Evolutionary conservation across 768 basidiomycete species (phyloP).

Genomic region (Kwoniella dendrophila): DNA sequence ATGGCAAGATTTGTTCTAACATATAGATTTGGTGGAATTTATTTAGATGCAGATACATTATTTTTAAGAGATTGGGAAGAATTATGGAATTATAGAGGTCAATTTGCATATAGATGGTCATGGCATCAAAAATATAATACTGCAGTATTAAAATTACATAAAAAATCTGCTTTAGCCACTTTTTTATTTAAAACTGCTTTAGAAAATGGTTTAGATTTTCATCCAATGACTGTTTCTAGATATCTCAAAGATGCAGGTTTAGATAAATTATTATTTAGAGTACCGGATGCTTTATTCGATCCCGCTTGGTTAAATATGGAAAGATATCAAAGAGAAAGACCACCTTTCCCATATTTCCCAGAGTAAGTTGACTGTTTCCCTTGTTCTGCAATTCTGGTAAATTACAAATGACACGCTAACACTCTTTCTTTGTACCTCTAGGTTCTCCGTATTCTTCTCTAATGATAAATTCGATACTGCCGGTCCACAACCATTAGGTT

Average conservation of each 20-base stretch:
- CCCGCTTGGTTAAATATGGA: constrained; percentile 96
- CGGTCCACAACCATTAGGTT: constrained; percentile 82
- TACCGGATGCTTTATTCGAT: constrained; percentile 95
- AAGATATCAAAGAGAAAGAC: constrained; percentile 84
- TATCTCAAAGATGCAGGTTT: constrained; percentile 88
- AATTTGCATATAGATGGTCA: constrained; percentile 96
- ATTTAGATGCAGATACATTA: constrained; percentile 95
- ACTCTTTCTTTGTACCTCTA: constrained; percentile 49
- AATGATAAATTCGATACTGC: constrained; percentile 64
- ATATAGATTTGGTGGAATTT: constrained; percentile 93
- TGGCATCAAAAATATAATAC: constrained; percentile 92
- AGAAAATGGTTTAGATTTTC: constrained; percentile 89
- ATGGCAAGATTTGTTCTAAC: constrained; percentile 98
- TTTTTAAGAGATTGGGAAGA: constrained; percentile 98
- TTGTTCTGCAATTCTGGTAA: neutral
- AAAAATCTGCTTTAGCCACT: constrained; percentile 83
- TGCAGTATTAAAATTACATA: constrained; percentile 91
- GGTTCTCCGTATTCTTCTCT: constrained; percentile 69
- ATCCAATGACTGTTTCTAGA: constrained; percentile 89
- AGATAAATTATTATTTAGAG: constrained; percentile 76
- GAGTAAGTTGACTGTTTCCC: constrained; percentile 61
- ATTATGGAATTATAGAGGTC: constrained; percentile 93
- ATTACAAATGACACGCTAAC: constrained; percentile 1
- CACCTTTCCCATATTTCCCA: constrained; percentile 90
- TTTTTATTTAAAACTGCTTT: constrained; percentile 93